phyloP scores from a whole-genome alignment of 1,139 yeast species.

The Blastobotrys serpentis region DNA sequence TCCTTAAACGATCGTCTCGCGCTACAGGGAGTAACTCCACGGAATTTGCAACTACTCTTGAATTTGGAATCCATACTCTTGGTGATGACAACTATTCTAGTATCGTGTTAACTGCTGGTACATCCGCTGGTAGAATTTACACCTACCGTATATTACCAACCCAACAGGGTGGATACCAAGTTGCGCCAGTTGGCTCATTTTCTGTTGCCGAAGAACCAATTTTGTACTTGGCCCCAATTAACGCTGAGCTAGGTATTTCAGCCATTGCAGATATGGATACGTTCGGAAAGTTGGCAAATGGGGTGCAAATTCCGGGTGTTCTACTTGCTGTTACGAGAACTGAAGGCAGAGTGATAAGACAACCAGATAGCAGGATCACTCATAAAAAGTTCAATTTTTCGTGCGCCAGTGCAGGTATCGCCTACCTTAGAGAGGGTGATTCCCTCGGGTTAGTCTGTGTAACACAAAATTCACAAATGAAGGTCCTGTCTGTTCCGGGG shows the following conservation, averaged over 20 bases:
- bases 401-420: constrained; percentile 57
- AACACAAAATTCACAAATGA: constrained; percentile 43
- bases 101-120: constrained; percentile 72
- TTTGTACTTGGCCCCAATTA: constrained; percentile 57
- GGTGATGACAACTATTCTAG: constrained; percentile 69
- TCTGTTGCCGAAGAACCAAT: constrained; percentile 52
- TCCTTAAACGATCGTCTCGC: constrained; percentile 34
- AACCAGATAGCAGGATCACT: constrained; percentile 52
- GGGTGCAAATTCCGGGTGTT: constrained; percentile 61
- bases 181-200: constrained; percentile 52
- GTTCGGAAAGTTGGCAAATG: constrained; percentile 62
- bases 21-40: constrained; percentile 15
- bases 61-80: constrained; percentile 66
- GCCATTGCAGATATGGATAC: constrained; percentile 62
- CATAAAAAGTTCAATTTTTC: constrained; percentile 48
- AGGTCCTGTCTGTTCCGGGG: constrained; percentile 52
- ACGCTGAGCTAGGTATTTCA: constrained; percentile 55
- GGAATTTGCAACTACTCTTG: constrained; percentile 56
- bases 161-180: constrained; percentile 65
- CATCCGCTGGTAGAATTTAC: constrained; percentile 70
- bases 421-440: constrained; percentile 45
- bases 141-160: constrained; percentile 69
- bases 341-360: constrained; percentile 63
- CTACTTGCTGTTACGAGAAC: constrained; percentile 56
- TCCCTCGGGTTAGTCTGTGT: constrained; percentile 46